Percentiles rank a stretch among this genome's conserved stretches.
Evolutionary conservation across 2,329 filamentous ascomycete species (phyloP).

Genomic region (Peltaster fructicola): DNA sequence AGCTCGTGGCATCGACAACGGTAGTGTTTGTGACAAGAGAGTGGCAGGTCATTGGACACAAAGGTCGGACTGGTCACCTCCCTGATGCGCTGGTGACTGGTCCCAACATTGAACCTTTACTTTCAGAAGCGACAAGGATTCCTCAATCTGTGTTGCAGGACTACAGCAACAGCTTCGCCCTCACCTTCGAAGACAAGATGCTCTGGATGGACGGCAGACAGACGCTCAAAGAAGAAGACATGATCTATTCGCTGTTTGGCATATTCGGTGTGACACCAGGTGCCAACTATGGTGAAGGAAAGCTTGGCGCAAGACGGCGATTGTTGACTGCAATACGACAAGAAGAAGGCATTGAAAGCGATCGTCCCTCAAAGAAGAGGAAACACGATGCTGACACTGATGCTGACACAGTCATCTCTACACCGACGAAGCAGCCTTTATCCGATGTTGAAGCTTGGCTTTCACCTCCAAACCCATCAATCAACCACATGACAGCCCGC

Average conservation of each 20-base stretch:
- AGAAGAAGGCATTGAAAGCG: no score
- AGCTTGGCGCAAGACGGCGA: slow-evolving; percentile 6
- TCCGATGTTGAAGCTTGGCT: background rate
- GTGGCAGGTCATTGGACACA: slow-evolving; percentile 12
- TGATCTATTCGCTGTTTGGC: slow-evolving; percentile 7
- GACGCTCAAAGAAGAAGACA: slow-evolving; percentile 6
- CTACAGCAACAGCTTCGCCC: slow-evolving; percentile 1
- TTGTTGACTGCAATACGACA: slow-evolving; percentile 2
- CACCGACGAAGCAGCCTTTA: no score
- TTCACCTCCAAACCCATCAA: background rate
- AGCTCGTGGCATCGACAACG: slow-evolving; percentile 1
- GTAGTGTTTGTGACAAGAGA: slow-evolving; percentile 7
- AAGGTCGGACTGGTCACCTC: slow-evolving; percentile 2
- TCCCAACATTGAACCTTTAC: background rate
- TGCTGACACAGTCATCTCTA: no score
- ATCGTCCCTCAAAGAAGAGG: no score
- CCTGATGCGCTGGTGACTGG: background rate
- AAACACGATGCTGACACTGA: no score
- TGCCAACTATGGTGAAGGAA: slow-evolving; percentile 7
- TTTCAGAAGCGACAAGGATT: slow-evolving; percentile 4
- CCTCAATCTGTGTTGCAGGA: slow-evolving; percentile 4
- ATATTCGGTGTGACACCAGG: slow-evolving; percentile 5
- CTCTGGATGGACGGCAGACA: slow-evolving; percentile 5
- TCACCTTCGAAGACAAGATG: slow-evolving; percentile 4
- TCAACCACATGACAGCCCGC: slow-evolving; percentile 8